Conservation (phyloP, 108 stramenopile species). For the Aurantiochytrium sp. region DNA sequence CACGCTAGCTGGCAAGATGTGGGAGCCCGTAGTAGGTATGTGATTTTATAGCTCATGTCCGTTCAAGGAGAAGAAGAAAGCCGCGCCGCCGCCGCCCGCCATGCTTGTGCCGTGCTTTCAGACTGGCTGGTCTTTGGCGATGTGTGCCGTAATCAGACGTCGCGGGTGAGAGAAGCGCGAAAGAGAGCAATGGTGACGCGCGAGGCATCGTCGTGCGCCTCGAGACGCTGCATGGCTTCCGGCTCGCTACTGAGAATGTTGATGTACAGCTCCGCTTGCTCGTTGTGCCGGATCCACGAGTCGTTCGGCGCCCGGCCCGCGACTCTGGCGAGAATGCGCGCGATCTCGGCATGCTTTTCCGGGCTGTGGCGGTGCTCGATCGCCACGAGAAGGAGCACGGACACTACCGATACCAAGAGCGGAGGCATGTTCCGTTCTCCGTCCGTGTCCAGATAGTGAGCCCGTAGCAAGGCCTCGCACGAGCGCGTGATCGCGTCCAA, state of each 20-base stretch:
- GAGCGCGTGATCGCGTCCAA: background rate
- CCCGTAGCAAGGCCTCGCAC: background rate
- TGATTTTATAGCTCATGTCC: background rate
- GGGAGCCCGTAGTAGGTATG: background rate
- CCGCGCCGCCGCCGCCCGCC: too few relatives aligned
- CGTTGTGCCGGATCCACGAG: background rate
- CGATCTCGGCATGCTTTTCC: background rate
- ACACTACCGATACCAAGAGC: background rate
- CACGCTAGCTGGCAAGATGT: background rate
- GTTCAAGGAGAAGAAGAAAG: too few relatives aligned
- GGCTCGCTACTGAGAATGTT: background rate
- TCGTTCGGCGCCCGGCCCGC: background rate
- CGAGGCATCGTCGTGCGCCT: background rate
- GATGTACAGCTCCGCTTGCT: constrained; percentile 5
- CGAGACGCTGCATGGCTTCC: background rate
- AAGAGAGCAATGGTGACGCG: background rate
- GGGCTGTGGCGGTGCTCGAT: background rate
- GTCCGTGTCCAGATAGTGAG: background rate
- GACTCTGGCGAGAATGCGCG: background rate
- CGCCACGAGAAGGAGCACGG: background rate
- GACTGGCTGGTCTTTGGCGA: too few relatives aligned
- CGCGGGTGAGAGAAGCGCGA: background rate
- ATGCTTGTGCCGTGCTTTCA: too few relatives aligned
- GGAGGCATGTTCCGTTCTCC: background rate
- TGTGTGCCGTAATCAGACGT: background rate